These are phyloP conservation scores for Osmanthus fragrans DNA, from an alignment of 257 asterid genomes.

Conservation along the genomic window DNA sequence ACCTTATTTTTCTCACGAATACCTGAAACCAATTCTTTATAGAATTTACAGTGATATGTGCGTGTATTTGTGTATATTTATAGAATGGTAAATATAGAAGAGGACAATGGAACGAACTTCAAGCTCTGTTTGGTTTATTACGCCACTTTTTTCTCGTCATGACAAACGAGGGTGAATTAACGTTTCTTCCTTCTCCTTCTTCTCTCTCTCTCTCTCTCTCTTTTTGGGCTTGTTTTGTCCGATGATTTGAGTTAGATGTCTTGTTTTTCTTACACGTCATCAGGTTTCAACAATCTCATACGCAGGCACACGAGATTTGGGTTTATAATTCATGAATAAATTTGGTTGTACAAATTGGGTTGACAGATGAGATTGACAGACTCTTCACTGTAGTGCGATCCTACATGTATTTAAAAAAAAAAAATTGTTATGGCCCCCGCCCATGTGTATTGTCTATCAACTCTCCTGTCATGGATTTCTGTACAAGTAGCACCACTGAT, in stretches of 20 bases:
- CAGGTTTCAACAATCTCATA: background rate
- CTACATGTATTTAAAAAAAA: too few species aligned
- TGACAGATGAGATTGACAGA: too few species aligned
- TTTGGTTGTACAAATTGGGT: too few species aligned
- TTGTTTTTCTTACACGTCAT: background rate
- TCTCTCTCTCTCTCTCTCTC: background rate
- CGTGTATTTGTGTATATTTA: slow-evolving; percentile 8
- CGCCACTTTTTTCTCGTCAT: slow-evolving; percentile 47
- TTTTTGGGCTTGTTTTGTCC: background rate
- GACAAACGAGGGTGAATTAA: slow-evolving; percentile 23
- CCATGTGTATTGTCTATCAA: too few species aligned
- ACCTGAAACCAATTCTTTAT: slow-evolving; percentile 19
- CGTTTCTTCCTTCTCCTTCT: background rate
- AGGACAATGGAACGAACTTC: slow-evolving; percentile 22
- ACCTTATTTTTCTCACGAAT: slow-evolving; percentile 18
- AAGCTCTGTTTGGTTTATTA: slow-evolving; percentile 15
- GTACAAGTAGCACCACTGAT: too few species aligned
- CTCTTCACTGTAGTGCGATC: too few species aligned
- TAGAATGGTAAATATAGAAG: slow-evolving; percentile 4
- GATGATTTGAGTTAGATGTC: background rate
- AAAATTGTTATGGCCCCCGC: too few species aligned
- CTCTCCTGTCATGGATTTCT: too few species aligned
- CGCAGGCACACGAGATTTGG: too few species aligned
- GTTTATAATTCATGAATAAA: too few species aligned
- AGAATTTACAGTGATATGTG: background rate